Percentiles rank a stretch among this genome's conserved stretches.
Evolutionary conservation across 768 basidiomycete genomes (phyloP).

Genomic region (Leccinellum albellum): DNA sequence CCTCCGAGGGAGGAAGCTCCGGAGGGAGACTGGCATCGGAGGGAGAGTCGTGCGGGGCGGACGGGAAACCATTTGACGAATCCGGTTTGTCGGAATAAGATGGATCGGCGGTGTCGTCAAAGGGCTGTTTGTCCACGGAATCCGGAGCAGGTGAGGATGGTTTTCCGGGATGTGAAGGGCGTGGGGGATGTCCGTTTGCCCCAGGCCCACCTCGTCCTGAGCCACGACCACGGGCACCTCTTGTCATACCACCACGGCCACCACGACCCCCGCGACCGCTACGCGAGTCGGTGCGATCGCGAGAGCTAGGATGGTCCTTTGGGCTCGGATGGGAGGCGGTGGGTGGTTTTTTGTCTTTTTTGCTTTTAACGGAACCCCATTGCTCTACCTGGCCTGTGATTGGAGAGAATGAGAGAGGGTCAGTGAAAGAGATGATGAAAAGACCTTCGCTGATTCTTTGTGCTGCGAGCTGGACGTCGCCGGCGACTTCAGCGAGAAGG

Average conservation of each 20-base stretch:
- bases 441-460: conserved; percentile 75
- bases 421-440: not conserved
- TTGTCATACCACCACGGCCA: conserved; percentile 56
- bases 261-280: conserved; percentile 61
- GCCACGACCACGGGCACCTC: conserved; percentile 39
- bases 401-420: conserved; percentile 9
- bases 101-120: conserved; percentile 21
- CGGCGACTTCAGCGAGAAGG: conserved; percentile 61
- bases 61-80: conserved; percentile 11
- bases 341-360: conserved; percentile 78
- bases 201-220: conserved; percentile 35
- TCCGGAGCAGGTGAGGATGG: conserved; percentile 34
- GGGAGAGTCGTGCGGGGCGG: conserved; percentile 13
- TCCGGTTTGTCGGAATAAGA: conserved; percentile 13
- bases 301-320: conserved; percentile 40
- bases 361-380: conserved; percentile 81
- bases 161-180: conserved; percentile 23
- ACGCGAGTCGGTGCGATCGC: conserved; percentile 41
- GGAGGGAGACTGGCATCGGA: conserved; percentile 7
- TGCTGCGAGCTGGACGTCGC: conserved; percentile 67
- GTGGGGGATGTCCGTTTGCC: conserved; percentile 33
- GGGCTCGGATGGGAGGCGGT: conserved; percentile 38
- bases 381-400: conserved; percentile 65
- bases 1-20: conserved; percentile 15
- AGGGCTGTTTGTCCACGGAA: conserved; percentile 23